phyloP scores from a whole-genome alignment of 164 flowering plant species.

The Kingdonia uniflora region DNA sequence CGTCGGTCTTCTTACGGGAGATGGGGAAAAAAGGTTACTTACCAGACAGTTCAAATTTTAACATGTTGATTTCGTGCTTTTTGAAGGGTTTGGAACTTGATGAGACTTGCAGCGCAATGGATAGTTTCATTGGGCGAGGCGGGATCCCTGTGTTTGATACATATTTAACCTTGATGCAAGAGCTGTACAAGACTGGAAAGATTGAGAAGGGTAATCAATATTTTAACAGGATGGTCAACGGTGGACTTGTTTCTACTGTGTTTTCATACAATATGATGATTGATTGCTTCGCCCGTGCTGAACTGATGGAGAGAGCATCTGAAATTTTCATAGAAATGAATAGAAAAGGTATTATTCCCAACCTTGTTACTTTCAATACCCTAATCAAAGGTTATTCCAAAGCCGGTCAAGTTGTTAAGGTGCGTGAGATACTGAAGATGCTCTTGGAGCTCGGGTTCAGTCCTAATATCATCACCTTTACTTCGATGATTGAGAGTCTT shows the following conservation, averaged over 20 bases:
- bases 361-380: conserved; percentile 74
- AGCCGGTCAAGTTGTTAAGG: conserved; percentile 32
- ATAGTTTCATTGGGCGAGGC: conserved; percentile 34
- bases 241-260: conserved; percentile 45
- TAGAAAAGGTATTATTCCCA: conserved; percentile 46
- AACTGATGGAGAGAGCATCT: conserved; percentile 48
- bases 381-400: conserved; percentile 66
- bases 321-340: conserved; percentile 42
- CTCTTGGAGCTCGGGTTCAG: conserved; percentile 50
- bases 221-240: conserved; percentile 34
- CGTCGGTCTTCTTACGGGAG: conserved; percentile 34
- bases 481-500: conserved; percentile 70
- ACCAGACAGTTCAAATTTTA: conserved; percentile 45
- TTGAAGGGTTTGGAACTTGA: conserved; percentile 42
- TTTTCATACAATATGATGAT: conserved; percentile 66
- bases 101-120: conserved; percentile 42
- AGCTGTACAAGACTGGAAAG: conserved; percentile 33
- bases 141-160: conserved; percentile 42
- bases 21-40: conserved; percentile 40
- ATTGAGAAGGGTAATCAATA: conserved; percentile 33
- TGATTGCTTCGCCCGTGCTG: conserved; percentile 58
- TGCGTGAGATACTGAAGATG: conserved; percentile 44
- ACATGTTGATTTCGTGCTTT: conserved; percentile 43
- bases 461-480: conserved; percentile 78
- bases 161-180: conserved; percentile 42